Base-by-base conservation (phyloP, 305 asterid species). In the Andrographis paniculata region DNA sequence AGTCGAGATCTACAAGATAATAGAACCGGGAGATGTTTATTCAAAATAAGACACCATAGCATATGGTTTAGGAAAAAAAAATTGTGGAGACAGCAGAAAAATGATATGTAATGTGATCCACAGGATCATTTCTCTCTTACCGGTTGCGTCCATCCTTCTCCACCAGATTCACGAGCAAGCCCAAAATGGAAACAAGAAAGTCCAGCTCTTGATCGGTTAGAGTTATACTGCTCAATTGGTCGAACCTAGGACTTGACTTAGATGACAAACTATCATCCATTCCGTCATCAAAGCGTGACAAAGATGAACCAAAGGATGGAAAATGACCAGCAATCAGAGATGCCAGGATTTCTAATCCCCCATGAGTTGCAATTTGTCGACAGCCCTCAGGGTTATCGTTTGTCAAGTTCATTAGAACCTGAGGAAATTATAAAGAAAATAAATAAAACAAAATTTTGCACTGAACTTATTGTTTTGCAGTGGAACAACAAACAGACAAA, bases 131-230 rank as follows among this genome's bases (percentile, higher is more conserved):
- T 4, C 12, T 7, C 22, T 51, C 38, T 56, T 56, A 91, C 99
- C 99, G 73, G 66, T 86, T 91, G 42, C 58, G 49, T 36, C 78
- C 62, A 58, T 87, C 96, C 77, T 91, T 91, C 73, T 91, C 99
- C 15, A 91, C 94, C 79, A 91, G 72, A 77, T 91, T 91, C 72
- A 91, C 99, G 43, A 91, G 95, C 71, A 87, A 74, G 13, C 99
- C 96, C 72, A 91, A 65, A 66, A 91, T 79, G 55, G 95, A 89
- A 64, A 91, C 96, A 54, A 91, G 99, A 68, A 87, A 73, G 67
- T 91, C 94, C 48, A 80, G 68, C 67, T 91, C 93, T 58, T 77
- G 89, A 66, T 87, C 99, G 48, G 77, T 70, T 48, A 86, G 81
- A 60, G 41, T 61, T 23, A 58, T 48, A 54, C 62, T 74, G 42